Evolutionary conservation across 2,329 filamentous ascomycete genomes (phyloP).

Genomic region (Fusarium euwallaceae): DNA sequence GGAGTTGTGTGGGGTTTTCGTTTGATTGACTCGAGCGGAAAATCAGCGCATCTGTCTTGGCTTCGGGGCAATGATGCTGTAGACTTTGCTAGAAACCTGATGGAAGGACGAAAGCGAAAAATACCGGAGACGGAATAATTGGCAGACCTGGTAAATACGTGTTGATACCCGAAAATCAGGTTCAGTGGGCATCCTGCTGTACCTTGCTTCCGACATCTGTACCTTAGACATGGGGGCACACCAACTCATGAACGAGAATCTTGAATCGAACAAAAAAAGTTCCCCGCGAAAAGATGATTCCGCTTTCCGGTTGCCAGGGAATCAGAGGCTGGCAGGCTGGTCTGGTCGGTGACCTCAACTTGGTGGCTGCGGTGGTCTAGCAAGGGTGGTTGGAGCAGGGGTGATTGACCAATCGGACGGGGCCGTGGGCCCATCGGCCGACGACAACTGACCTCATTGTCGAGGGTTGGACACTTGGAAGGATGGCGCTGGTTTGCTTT

Average conservation of each 20-base stretch:
- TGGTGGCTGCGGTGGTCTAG: slow-evolving; percentile 25
- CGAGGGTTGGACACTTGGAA: slow-evolving; percentile 24
- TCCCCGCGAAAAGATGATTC: slow-evolving; percentile 37
- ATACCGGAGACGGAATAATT: slow-evolving; percentile 1
- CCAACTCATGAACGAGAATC: slow-evolving; percentile 19
- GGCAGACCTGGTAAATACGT: neutral
- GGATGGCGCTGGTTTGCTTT: slow-evolving; percentile 10
- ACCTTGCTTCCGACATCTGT: slow-evolving; percentile 5
- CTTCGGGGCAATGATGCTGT: slow-evolving; percentile 9
- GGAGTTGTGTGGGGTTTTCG: slow-evolving; percentile 23
- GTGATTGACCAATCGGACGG: slow-evolving; percentile 38
- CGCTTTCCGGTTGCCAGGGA: slow-evolving; percentile 37
- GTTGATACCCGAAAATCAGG: neutral
- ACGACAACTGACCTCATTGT: slow-evolving; percentile 43
- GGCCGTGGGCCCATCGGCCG: slow-evolving; percentile 26
- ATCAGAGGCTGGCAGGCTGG: slow-evolving; percentile 14
- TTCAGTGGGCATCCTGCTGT: slow-evolving; percentile 1
- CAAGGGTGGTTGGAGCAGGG: slow-evolving; percentile 31
- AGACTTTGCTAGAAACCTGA: slow-evolving; percentile 30
- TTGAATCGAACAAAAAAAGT: slow-evolving; percentile 29
- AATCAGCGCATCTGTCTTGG: slow-evolving; percentile 14
- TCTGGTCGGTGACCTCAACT: slow-evolving; percentile 28
- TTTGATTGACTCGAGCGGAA: slow-evolving; percentile 8
- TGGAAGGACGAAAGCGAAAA: slow-evolving; percentile 22
- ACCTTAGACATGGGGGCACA: slow-evolving; percentile 27